Evolutionary conservation across 768 basidiomycete genomes (phyloP).

Genomic region (Naganishia randhawae): DNA sequence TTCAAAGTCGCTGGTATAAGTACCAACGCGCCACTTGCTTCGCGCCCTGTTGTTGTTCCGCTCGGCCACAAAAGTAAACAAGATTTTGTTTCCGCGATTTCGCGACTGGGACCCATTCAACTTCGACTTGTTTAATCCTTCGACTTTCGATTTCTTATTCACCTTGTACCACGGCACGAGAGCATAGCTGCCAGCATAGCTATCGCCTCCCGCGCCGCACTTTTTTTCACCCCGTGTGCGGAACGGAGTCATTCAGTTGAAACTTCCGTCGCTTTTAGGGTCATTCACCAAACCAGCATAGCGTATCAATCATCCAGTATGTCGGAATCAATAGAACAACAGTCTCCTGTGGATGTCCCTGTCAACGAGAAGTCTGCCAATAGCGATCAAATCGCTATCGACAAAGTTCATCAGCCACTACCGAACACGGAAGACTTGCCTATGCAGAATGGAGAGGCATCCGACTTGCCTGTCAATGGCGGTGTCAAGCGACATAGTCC

Average conservation of each 20-base stretch:
- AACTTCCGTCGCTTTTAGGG: not conserved
- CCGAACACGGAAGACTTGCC: not conserved
- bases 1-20: too few species aligned
- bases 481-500: conserved; percentile 15
- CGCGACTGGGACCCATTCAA: too few species aligned
- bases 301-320: conserved; percentile 12
- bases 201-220: not conserved
- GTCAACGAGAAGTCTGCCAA: not conserved
- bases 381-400: not conserved
- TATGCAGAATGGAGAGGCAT: not conserved
- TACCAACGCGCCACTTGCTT: too few species aligned
- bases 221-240: not conserved
- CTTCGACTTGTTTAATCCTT: not conserved
- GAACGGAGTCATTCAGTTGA: conserved; percentile 23
- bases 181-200: not conserved
- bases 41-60: too few species aligned
- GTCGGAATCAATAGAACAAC: not conserved
- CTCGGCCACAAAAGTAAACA: too few species aligned
- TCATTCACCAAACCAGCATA: not conserved
- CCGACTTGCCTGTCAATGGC: not conserved
- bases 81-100: not conserved
- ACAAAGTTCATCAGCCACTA: not conserved
- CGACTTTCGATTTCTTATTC: conserved; percentile 4
- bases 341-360: not conserved
- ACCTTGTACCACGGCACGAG: not conserved